Conservation (phyloP, 2,329 filamentous ascomycete species). For the Eutypella sp. region DNA sequence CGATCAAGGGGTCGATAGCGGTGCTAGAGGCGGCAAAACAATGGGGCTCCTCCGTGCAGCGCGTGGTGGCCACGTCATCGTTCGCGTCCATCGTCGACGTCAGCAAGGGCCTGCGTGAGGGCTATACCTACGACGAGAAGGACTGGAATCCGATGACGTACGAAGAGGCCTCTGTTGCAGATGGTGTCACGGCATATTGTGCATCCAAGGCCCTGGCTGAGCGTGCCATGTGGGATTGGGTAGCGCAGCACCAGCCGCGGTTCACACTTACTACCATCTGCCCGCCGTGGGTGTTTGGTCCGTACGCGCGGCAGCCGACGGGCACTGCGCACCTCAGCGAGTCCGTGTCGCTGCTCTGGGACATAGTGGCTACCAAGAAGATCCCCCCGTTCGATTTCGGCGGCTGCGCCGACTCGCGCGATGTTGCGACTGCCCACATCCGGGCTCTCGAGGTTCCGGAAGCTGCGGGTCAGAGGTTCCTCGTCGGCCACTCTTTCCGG, state of each 20-base stretch:
- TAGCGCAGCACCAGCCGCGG: conserved; percentile 14
- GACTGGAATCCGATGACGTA: conserved; percentile 45
- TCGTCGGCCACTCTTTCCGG: conserved; percentile 23
- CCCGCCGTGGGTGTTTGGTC: conserved; percentile 39
- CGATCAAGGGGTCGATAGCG: conserved; percentile 35
- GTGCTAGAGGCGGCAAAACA: conserved; percentile 33
- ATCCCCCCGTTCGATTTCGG: conserved; percentile 30
- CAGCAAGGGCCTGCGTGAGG: conserved; percentile 26
- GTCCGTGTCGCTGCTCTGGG: conserved; percentile 25
- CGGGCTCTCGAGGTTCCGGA: neutral
- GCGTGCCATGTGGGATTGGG: conserved; percentile 29
- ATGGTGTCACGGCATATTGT: conserved; percentile 21
- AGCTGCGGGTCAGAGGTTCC: neutral
- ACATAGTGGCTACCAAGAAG: conserved; percentile 16
- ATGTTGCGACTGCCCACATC: neutral
- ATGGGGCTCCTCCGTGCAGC: conserved; percentile 28
- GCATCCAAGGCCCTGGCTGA: conserved; percentile 29
- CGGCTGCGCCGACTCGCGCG: conserved; percentile 20
- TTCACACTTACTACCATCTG: conserved; percentile 38
- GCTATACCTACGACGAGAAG: conserved; percentile 38
- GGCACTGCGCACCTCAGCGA: conserved; percentile 21
- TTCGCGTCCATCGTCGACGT: conserved; percentile 43
- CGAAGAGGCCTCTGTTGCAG: conserved; percentile 34
- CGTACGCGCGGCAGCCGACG: conserved; percentile 19
- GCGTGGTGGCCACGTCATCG: conserved; percentile 45